Conservation (phyloP, 78 protist genomes). For the Diacronema lutheri region DNA sequence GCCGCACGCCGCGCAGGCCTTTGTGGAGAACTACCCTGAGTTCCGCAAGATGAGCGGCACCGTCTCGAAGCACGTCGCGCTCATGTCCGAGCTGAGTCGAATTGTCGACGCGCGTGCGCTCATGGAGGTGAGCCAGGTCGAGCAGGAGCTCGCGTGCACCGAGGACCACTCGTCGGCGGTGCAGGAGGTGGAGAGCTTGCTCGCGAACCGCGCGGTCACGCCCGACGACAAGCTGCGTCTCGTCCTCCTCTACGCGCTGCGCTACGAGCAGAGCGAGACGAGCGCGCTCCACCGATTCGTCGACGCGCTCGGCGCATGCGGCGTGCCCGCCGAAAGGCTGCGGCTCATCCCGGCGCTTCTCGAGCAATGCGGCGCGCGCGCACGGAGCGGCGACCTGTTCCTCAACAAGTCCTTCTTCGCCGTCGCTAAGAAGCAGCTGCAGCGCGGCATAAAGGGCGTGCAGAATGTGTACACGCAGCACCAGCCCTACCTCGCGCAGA, state of each 20-base stretch:
- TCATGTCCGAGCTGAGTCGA: slow-evolving; percentile 59
- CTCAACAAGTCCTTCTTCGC: slow-evolving; percentile 51
- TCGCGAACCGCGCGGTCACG: slow-evolving; percentile 8
- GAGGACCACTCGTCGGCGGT: slow-evolving; percentile 42
- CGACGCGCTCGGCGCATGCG: neutral
- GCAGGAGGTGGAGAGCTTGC: neutral
- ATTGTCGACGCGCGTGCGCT: slow-evolving; percentile 39
- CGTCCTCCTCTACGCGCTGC: slow-evolving; percentile 76
- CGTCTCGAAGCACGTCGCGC: slow-evolving; percentile 79
- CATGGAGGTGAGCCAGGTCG: slow-evolving; percentile 60
- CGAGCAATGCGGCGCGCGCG: slow-evolving; percentile 70
- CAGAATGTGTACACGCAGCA: slow-evolving; percentile 91
- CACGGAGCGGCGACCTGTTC: slow-evolving; percentile 71
- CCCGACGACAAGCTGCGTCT: slow-evolving; percentile 64
- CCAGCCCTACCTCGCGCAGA: slow-evolving; percentile 62
- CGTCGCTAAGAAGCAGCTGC: slow-evolving; percentile 31
- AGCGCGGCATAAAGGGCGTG: slow-evolving; percentile 70
- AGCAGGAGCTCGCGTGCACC: slow-evolving; percentile 87
- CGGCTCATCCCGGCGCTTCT: slow-evolving; percentile 23
- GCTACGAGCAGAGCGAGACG: slow-evolving; percentile 64
- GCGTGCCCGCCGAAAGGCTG: neutral
- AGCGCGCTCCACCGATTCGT: neutral
- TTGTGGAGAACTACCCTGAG: slow-evolving; percentile 89
- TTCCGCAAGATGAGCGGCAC: slow-evolving; percentile 72
- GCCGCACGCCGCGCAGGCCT: too few species aligned